Evolutionary conservation across 306 rosid species (phyloP), one percentile per base, ranked within the genome.

Genomic region (Ormosia semicastrata): DNA sequence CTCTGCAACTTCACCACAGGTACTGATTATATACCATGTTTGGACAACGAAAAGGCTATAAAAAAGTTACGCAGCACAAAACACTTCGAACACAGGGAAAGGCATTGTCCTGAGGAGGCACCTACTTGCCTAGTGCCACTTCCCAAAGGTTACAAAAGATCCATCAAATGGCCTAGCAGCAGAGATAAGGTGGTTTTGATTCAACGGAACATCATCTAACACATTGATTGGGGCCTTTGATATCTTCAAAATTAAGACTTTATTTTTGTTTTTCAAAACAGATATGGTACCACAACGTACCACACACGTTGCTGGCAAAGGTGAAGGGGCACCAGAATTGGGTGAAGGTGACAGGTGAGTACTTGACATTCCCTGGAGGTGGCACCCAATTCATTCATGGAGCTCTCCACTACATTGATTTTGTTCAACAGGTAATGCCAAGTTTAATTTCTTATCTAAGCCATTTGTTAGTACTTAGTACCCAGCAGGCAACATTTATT

Each of bases 301-400:
- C 98, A 30, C 97, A 92, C 73, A 78, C 85, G 40, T 43, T 14
- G 89, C 87, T 95, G 15, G 98, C 95, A 39, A 84, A 93, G 85
- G 94, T 95, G 77, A 95, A 93, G 81, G 98, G 99, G n/a, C 98
- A 95, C 84, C 97, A 95, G 67, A 95, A 93, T 49, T 93, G 99
- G 99, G 97, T 95, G 59, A 95, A 95, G 91, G 75, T 92, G 68
- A 81, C 91, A 0, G 98, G 99, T 17, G 99, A 95, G 73, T 92
- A 89, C 86, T 85, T 91, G 85, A 91, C 96, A 9, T 95, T 95
- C 79, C 99, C 99, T 0, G 99, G 99, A 24, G 99, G 99, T 56
- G 99, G 98, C 72, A 92, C 99, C 15, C 99, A 95, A 58, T 95
- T 95, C 87, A 89, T 93, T 59, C 93, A 91, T 65, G 99, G 99